Percentiles rank a stretch among this genome's conserved stretches.
Conservation (phyloP, 768 basidiomycete genomes). For the Rossbeevera mucosa region DNA sequence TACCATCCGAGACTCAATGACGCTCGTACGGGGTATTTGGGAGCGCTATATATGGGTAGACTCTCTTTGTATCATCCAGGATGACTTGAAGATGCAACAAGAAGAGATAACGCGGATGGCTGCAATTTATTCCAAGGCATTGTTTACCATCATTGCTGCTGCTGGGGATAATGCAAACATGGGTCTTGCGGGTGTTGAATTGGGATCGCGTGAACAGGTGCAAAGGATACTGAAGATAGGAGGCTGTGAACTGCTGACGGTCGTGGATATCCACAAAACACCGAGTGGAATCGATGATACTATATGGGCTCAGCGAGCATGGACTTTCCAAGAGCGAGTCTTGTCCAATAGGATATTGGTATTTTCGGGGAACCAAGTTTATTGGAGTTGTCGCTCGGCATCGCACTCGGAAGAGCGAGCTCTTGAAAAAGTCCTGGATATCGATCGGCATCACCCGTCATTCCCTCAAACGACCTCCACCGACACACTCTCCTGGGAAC, state of each 20-base stretch:
- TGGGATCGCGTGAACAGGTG: not conserved
- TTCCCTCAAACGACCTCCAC: not conserved
- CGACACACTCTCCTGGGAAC: not conserved
- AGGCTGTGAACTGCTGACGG: constrained; percentile 9
- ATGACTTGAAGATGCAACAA: constrained; percentile 14
- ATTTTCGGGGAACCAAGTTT: constrained; percentile 17
- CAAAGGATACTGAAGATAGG: constrained; percentile 11
- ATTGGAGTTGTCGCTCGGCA: constrained; percentile 13
- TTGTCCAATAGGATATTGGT: constrained; percentile 15
- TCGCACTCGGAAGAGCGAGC: constrained; percentile 11
- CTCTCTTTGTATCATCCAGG: constrained; percentile 21
- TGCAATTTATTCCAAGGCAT: constrained; percentile 14
- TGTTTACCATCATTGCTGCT: constrained; percentile 21
- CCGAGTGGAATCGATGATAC: constrained; percentile 2
- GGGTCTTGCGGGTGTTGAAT: constrained; percentile 10
- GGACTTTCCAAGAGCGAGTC: constrained; percentile 21
- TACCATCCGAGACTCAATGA: constrained; percentile 23
- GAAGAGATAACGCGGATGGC: constrained; percentile 23
- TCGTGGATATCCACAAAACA: constrained; percentile 1
- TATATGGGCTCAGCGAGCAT: constrained; percentile 11
- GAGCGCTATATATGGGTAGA: constrained; percentile 28
- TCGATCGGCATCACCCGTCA: not conserved
- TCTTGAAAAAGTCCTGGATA: constrained; percentile 1
- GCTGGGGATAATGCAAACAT: constrained; percentile 7
- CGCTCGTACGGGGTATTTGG: constrained; percentile 16